Conservation (phyloP, 2,329 filamentous ascomycete species). For the Chrysoporthe puriensis region DNA sequence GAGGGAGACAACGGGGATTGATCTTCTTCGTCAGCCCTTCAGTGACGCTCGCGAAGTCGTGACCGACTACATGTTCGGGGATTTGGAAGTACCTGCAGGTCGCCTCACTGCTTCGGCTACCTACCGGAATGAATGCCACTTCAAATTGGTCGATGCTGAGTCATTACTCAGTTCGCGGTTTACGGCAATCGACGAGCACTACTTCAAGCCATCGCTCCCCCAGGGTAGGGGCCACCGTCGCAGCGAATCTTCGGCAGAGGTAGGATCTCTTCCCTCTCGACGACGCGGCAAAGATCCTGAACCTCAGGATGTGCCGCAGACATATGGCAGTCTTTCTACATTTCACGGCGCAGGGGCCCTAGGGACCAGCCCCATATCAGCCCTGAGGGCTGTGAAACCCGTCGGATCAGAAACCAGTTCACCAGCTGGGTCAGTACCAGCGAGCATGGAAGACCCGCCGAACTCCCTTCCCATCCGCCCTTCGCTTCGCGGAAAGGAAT, state of each 20-base stretch:
- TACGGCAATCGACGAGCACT: conserved; percentile 86
- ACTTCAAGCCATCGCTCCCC: conserved; percentile 78
- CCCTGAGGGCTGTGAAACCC: conserved; percentile 70
- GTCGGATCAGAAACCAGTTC: conserved; percentile 66
- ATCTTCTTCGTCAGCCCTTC: conserved; percentile 73
- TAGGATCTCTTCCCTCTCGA: conserved; percentile 76
- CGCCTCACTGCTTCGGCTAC: conserved; percentile 79
- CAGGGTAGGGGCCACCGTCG: conserved; percentile 50
- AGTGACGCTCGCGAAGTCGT: conserved; percentile 68
- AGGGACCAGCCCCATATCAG: conserved; percentile 86
- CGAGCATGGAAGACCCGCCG: conserved; percentile 50
- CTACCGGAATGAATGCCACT: conserved; percentile 87
- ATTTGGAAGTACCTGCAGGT: conserved; percentile 85
- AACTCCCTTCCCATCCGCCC: conserved; percentile 56
- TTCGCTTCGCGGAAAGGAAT: conserved; percentile 50
- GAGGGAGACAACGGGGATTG: conserved; percentile 57
- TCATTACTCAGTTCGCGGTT: conserved; percentile 89
- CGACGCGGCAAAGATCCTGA: conserved; percentile 45
- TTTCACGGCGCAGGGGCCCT: conserved; percentile 79
- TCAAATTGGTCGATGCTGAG: conserved; percentile 89
- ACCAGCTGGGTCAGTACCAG: conserved; percentile 55
- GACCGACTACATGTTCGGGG: conserved; percentile 78
- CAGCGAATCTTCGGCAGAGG: conserved; percentile 50
- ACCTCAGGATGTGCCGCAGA: conserved; percentile 69
- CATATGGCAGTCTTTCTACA: conserved; percentile 87